Conservation (phyloP, 1,139 yeast genomes). For the Candida gigantensis region DNA sequence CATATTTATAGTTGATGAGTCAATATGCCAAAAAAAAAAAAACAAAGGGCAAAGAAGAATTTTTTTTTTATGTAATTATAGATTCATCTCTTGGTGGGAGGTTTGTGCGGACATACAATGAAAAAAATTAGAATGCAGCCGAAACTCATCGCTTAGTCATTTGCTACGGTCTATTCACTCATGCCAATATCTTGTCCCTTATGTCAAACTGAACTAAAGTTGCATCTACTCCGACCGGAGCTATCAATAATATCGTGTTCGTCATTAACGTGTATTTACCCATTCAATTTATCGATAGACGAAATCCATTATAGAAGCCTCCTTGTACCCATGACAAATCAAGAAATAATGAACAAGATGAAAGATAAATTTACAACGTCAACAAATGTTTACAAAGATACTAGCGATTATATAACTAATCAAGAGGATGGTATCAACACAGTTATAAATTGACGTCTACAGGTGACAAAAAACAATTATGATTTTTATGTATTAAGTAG, state of each 20-base stretch:
- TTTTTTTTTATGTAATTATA: slow-evolving; percentile 5
- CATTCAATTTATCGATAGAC: slow-evolving; percentile 30
- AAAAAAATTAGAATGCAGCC: too few relatives aligned
- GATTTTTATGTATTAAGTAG: too few relatives aligned
- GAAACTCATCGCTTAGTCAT: too few relatives aligned
- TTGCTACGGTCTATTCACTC: too few relatives aligned
- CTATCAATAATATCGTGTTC: slow-evolving; percentile 32
- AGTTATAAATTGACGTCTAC: neutral
- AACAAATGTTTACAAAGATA: slow-evolving; percentile 25
- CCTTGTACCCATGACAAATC: slow-evolving; percentile 22
- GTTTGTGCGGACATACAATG: too few relatives aligned
- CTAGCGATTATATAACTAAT: slow-evolving; percentile 30
- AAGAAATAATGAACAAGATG: slow-evolving; percentile 30
- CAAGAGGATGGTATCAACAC: slow-evolving; percentile 22
- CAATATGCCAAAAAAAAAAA: slow-evolving; percentile 1
- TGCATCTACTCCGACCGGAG: slow-evolving; percentile 29
- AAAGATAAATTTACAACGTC: slow-evolving; percentile 22
- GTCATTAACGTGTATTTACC: slow-evolving; percentile 28
- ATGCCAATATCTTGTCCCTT: slow-evolving; percentile 25
- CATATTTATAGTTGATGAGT: slow-evolving; percentile 27
- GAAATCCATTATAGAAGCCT: slow-evolving; percentile 28
- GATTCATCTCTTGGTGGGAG: too few relatives aligned
- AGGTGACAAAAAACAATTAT: too few relatives aligned
- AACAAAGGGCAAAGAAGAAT: slow-evolving; percentile 1
- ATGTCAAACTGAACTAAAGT: slow-evolving; percentile 24